Conservation (phyloP, 805 yeast species). For the Naumovozyma castellii region DNA sequence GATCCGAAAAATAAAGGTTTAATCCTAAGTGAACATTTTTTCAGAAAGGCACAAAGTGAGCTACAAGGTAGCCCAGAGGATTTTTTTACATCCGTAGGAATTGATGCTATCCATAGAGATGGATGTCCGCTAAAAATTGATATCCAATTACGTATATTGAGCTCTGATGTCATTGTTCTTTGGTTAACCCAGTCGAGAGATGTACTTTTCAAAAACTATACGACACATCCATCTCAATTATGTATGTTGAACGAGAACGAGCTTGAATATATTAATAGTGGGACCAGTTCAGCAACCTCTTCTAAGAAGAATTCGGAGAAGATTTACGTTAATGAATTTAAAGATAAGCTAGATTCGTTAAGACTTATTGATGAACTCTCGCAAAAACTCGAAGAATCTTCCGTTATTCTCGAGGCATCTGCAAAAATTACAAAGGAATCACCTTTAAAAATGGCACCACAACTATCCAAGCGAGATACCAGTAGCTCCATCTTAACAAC, state of each 20-base stretch:
- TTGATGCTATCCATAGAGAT: slow-evolving; percentile 58
- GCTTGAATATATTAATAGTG: slow-evolving; percentile 18
- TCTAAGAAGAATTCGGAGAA: slow-evolving; percentile 21
- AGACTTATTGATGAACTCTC: slow-evolving; percentile 7
- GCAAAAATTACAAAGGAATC: background rate
- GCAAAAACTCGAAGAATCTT: slow-evolving; percentile 1
- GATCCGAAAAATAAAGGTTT: slow-evolving; percentile 45
- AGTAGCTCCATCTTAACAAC: background rate
- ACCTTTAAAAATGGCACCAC: background rate
- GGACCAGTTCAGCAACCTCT: slow-evolving; percentile 23
- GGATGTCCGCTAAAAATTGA: slow-evolving; percentile 62
- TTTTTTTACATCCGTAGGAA: slow-evolving; percentile 52
- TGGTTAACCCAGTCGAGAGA: slow-evolving; percentile 79
- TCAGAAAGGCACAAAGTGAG: slow-evolving; percentile 53
- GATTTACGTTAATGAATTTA: slow-evolving; percentile 13
- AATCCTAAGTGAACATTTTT: slow-evolving; percentile 83
- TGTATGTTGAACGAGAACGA: slow-evolving; percentile 33
- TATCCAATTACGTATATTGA: slow-evolving; percentile 66
- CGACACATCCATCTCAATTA: slow-evolving; percentile 32
- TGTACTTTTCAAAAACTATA: slow-evolving; percentile 23
- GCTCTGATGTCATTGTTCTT: slow-evolving; percentile 47
- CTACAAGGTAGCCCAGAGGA: slow-evolving; percentile 35
- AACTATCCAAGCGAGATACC: background rate
- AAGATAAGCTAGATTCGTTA: slow-evolving; percentile 20
- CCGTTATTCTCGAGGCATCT: background rate